Conservation (phyloP, 1,139 yeast genomes). For the Debaryomyces subglobosus region DNA sequence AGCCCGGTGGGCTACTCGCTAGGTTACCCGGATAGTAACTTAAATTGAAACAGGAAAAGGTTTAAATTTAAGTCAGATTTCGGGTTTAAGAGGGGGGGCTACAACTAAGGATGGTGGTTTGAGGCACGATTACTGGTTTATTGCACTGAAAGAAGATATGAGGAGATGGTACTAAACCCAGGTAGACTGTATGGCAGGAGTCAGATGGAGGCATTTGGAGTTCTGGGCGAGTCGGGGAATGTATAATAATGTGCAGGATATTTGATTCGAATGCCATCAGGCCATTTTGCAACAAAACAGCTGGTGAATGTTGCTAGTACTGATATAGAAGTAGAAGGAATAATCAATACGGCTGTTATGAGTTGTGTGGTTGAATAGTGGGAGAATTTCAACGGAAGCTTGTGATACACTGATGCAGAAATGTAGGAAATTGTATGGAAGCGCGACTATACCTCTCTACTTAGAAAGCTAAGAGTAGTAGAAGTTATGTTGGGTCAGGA, state of each 20-base stretch:
- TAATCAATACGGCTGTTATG: background rate
- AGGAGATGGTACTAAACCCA: background rate
- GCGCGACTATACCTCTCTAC: background rate
- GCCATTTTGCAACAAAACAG: background rate
- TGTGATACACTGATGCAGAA: background rate
- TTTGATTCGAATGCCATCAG: background rate
- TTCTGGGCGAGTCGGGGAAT: background rate
- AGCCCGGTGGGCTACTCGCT: background rate
- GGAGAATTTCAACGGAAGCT: too few relatives aligned
- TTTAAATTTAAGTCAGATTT: background rate
- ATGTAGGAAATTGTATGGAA: background rate
- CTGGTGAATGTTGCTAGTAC: background rate
- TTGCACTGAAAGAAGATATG: background rate
- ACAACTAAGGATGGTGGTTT: background rate
- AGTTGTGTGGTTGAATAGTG: too few relatives aligned
- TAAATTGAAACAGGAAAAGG: background rate
- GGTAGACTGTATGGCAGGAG: background rate
- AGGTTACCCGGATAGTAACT: background rate
- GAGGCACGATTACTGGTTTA: background rate
- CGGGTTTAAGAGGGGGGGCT: background rate
- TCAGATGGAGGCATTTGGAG: background rate
- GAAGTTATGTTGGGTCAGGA: background rate
- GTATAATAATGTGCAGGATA: background rate
- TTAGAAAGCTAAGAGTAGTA: background rate
- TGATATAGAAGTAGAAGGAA: background rate